Percentiles rank a stretch among this genome's conserved stretches.
These are phyloP conservation scores for Gossypium bickii DNA, from an alignment of 345 rosid species.

Conservation along the genomic window DNA sequence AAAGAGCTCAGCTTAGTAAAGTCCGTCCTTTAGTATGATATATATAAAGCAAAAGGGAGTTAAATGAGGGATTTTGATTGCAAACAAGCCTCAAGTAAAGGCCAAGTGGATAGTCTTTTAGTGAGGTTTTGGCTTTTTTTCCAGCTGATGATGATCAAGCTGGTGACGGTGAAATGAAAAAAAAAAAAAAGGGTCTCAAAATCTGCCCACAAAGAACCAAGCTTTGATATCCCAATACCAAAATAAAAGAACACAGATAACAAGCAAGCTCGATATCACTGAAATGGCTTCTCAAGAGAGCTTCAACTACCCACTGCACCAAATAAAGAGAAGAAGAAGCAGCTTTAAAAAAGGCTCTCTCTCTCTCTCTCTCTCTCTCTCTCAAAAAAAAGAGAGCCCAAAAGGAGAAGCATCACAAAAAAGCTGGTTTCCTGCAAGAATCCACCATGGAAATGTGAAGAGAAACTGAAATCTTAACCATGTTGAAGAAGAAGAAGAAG, in stretches of 20 bases:
- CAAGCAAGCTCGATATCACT: conserved; percentile 14
- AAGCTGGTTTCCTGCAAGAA: conserved; percentile 10
- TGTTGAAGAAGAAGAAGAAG: conserved; percentile 16
- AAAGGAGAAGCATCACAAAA: conserved; percentile 29
- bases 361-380: conserved; percentile 25
- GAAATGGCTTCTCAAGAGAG: neutral
- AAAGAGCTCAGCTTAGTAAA: conserved; percentile 28
- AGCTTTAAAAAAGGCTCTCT: no score
- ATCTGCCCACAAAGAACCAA: conserved; percentile 10
- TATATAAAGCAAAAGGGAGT: neutral
- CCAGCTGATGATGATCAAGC: conserved; percentile 7
- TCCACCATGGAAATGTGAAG: conserved; percentile 19
- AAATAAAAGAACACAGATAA: neutral
- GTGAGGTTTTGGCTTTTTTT: neutral
- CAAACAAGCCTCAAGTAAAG: conserved; percentile 10
- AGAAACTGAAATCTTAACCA: conserved; percentile 35
- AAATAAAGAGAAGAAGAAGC: neutral
- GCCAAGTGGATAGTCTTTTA: conserved; percentile 20
- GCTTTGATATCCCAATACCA: conserved; percentile 1
- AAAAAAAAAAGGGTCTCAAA: neutral
- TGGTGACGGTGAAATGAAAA: neutral
- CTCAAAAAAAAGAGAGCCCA: conserved; percentile 37
- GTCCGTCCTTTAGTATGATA: conserved; percentile 33
- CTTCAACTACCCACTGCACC: neutral
- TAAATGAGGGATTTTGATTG: conserved; percentile 6